These are phyloP conservation scores for Hericium coralloides DNA, from an alignment of 768 basidiomycete species.

Conservation along the genomic window DNA sequence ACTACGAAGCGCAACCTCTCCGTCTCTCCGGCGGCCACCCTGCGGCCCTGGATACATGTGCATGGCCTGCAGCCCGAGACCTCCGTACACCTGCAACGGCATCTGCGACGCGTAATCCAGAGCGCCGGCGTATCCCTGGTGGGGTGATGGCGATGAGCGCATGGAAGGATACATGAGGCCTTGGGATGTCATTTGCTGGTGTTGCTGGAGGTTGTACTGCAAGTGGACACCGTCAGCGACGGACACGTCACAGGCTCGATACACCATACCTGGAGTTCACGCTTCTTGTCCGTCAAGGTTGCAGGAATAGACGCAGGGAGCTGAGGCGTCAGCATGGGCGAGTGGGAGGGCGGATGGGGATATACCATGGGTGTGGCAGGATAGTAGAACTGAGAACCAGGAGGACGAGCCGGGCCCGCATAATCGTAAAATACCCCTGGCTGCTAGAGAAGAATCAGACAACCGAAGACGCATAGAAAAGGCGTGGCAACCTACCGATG, in stretches of 20 bases:
- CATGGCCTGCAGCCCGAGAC: constrained; percentile 16
- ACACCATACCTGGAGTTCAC: constrained; percentile 40
- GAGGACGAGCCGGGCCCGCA: constrained; percentile 33
- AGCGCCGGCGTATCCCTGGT: constrained; percentile 34
- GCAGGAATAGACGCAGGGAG: constrained; percentile 31
- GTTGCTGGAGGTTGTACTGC: constrained; percentile 39
- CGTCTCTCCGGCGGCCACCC: constrained; percentile 35
- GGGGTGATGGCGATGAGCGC: constrained; percentile 34
- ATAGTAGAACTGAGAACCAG: constrained; percentile 53
- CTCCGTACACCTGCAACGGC: constrained; percentile 36
- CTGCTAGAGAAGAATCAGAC: constrained; percentile 38
- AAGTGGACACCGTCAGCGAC: constrained; percentile 4
- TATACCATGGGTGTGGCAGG: constrained; percentile 53
- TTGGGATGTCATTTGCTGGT: constrained; percentile 29
- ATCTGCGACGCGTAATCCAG: constrained; percentile 42
- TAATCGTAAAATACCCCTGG: constrained; percentile 55
- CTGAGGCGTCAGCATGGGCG: constrained; percentile 46
- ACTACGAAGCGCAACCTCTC: constrained; percentile 44
- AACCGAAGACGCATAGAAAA: constrained; percentile 26
- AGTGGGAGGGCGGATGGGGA: constrained; percentile 40
- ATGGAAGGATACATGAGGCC: constrained; percentile 34
- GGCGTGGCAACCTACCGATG: constrained; percentile 24
- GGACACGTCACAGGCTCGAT: constrained; percentile 2
- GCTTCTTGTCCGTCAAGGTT: constrained; percentile 44
- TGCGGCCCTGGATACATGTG: constrained; percentile 18